Percentiles rank a stretch among this genome's conserved stretches.
phyloP scores from a whole-genome alignment of 2,329 filamentous ascomycete genomes.

The Cryphonectria radicalis region DNA sequence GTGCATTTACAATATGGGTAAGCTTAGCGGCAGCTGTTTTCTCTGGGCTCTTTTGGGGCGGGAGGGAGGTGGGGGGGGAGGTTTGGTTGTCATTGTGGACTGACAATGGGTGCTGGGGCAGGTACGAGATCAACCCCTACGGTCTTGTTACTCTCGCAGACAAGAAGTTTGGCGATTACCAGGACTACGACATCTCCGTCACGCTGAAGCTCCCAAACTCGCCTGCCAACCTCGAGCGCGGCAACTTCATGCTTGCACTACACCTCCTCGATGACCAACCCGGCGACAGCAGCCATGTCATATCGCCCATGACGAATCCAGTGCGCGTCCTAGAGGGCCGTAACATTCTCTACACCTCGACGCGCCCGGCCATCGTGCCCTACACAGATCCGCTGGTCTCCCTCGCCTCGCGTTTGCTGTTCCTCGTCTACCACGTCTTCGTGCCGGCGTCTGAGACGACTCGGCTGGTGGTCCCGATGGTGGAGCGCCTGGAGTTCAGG shows the following conservation, averaged over 20 bases:
- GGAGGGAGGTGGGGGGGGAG: too few relatives aligned
- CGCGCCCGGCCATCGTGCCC: conserved; percentile 77
- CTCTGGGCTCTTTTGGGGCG: too few relatives aligned
- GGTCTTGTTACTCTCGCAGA: conserved; percentile 51
- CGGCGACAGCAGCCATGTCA: conserved; percentile 10
- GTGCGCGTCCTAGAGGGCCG: conserved; percentile 43
- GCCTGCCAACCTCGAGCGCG: conserved; percentile 71
- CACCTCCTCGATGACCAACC: conserved; percentile 61
- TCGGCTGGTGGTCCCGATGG: conserved; percentile 69
- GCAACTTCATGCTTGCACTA: conserved; percentile 94
- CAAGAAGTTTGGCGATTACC: conserved; percentile 65
- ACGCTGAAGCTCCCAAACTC: conserved; percentile 78
- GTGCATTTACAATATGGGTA: conserved; percentile 65
- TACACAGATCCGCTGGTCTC: conserved; percentile 76
- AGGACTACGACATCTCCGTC: conserved; percentile 84
- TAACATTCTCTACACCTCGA: conserved; percentile 63
- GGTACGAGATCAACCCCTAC: conserved; percentile 57
- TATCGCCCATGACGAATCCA: conserved; percentile 18
- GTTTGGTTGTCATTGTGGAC: background rate
- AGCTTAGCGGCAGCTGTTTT: conserved; percentile 30
- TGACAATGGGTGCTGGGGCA: conserved; percentile 33
- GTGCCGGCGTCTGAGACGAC: conserved; percentile 67
- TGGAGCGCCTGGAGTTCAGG: conserved; percentile 71
- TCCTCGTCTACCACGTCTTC: conserved; percentile 72
- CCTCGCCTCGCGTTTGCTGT: conserved; percentile 60